Evolutionary conservation across 164 flowering plant species (phyloP), one percentile per base, ranked within the genome.

Genomic region (Chloranthus sessilifolius): DNA sequence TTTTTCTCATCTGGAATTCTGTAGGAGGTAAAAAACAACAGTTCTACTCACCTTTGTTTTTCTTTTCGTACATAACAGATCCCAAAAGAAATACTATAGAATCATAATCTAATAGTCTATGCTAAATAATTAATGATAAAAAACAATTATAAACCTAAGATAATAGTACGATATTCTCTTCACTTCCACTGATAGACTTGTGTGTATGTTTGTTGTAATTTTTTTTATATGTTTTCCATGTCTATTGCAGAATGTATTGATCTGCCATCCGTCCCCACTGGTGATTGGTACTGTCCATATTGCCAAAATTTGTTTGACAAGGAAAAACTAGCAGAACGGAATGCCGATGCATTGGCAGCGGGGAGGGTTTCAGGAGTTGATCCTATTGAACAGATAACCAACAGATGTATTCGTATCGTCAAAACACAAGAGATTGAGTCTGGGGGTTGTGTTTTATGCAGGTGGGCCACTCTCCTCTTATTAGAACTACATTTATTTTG

Each of bases 271-370:
- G 20, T 70, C 14, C 96, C 90, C 0, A 38, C 36, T 30, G 95
- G 77, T 49, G 61, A 46, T 31, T 89, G 91, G 95, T 73, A 69
- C 59, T 89, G 99, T 45, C 74, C 49, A 58, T 77, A 70, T 53
- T 89, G 99, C 66, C 56, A 61, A 54, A 72, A 62, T 46, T 70
- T 66, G 59, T 69, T 67, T 23, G 61, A 77, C 38, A 72, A 56
- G 46, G 91, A 79, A 39, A 81, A 67, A 38, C 60, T 56, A 59
- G 84, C 68, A 6, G 88, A 65, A 57, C 61, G 45, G 15, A 82
- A 81, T 68, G 79, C 59, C 22, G 76, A 88, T 74, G 94, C 96
- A 24, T 47, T 72, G 8, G 96, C 94, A 16, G 95, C 96, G 61
- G 96, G 96, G 25, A 73, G 96, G 57, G 73, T 83, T 47, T 55